Conservation (phyloP, 768 basidiomycete species). For the Rossbeevera mucosa region DNA sequence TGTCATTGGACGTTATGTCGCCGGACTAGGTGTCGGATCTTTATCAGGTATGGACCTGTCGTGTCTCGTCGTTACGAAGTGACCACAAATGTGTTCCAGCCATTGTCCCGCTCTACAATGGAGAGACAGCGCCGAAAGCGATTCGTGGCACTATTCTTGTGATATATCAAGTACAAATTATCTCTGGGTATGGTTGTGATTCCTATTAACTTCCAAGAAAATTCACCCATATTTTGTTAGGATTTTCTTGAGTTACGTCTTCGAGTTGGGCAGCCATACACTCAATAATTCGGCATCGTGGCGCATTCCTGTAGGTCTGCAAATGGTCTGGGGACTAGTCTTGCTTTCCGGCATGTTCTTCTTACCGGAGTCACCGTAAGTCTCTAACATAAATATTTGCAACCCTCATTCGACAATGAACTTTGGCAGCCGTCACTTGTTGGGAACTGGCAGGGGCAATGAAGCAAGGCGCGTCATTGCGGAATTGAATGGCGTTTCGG, state of each 20-base stretch:
- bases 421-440: constrained; percentile 58
- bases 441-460: constrained; percentile 48
- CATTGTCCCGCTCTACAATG: constrained; percentile 68
- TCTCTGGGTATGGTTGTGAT: constrained; percentile 47
- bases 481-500: constrained; percentile 56
- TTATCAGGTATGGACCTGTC: constrained; percentile 49
- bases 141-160: constrained; percentile 70
- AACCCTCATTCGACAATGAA: neutral
- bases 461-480: constrained; percentile 64
- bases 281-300: constrained; percentile 60
- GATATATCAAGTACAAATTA: constrained; percentile 75
- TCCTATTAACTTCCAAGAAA: neutral
- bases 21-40: constrained; percentile 75
- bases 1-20: constrained; percentile 67
- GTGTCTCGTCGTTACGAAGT: neutral
- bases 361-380: constrained; percentile 74
- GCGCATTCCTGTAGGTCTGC: constrained; percentile 71
- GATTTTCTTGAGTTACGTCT: constrained; percentile 67
- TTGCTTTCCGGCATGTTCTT: constrained; percentile 68
- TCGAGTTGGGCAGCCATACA: constrained; percentile 62
- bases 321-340: constrained; percentile 64
- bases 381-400: constrained; percentile 4
- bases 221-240: constrained; percentile 29
- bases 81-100: constrained; percentile 26
- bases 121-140: constrained; percentile 72